phyloP scores from a whole-genome alignment of 192 early-diverging fungal species.

The Phycomyces nitens region DNA sequence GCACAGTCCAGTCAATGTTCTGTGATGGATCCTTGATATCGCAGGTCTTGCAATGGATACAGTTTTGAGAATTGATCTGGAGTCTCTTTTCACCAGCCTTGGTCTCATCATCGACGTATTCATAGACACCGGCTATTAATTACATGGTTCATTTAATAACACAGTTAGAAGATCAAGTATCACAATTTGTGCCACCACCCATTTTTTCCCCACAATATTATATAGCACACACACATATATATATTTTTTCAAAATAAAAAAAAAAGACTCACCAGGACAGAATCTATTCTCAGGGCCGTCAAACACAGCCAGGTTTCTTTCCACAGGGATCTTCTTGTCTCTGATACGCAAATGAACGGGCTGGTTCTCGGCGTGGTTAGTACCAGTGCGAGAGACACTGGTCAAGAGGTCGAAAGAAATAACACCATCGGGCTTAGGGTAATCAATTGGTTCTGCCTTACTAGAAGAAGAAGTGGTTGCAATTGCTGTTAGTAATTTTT shows the following conservation, averaged over 20 bases:
- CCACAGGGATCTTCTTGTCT: conserved; percentile 73
- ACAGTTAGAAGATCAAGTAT: conserved; percentile 6
- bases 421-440: conserved; percentile 95
- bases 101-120: conserved; percentile 93
- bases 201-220: neutral
- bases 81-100: conserved; percentile 86
- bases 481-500: no score
- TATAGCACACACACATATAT: neutral
- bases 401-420: conserved; percentile 95
- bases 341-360: conserved; percentile 86
- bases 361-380: conserved; percentile 92
- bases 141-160: no score
- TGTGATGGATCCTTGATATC: conserved; percentile 99
- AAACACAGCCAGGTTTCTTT: conserved; percentile 80
- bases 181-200: neutral
- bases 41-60: conserved; percentile 99
- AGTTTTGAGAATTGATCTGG: conserved; percentile 97
- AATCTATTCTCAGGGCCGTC: conserved; percentile 94
- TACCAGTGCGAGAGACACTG: conserved; percentile 87
- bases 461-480: conserved; percentile 21
- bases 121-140: conserved; percentile 92
- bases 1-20: conserved; percentile 98
- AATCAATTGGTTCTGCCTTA: conserved; percentile 80
- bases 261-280: conserved; percentile 74
- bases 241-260: neutral